Evolutionary conservation across 345 rosid species (phyloP), one percentile per base, ranked within the genome.

Genomic region (Mangifera indica): DNA sequence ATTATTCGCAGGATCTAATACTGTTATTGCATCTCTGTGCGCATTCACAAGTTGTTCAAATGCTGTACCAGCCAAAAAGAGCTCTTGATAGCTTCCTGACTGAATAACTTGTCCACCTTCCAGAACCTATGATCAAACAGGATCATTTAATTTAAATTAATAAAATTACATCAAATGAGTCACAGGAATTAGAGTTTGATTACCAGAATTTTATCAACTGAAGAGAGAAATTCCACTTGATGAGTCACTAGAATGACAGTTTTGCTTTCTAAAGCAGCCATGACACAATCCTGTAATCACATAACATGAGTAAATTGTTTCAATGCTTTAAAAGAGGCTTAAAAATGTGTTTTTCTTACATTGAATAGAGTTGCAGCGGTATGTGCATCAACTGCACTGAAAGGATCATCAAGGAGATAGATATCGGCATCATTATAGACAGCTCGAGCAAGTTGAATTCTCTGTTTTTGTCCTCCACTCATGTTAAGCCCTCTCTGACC

Each of bases 391-490:
- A 92, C 96, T 14, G 91, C 96, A 55, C 97, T 89, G 63, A 89
- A 92, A 65, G 93, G 97, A 48, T 89, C 97, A 63, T 92, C 96
- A 1, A 90, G 93, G 8, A 90, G 88, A 77, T 89, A 89, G 62
- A 88, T 84, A 74, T 90, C 92, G 11, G 92, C 93, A 44, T 90
- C 89, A 0, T 83, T 87, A 46, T 92, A 92, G 72, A 88, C 84
- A 5, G 91, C 97, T 32, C 97, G 86, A 7, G 93, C 95, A 40
- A 91, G 86, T 79, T 89, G 93, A 76, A 91, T 87, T 76, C 97
- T 82, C 77, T 89, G 95, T 74, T 88, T 91, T 83, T 91, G 97
- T 68, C 97, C 97, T 68, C 97, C 95, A n/a, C 97, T 91, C 91
- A 89, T 75, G 83, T 91, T 89, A 73, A 91, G 82, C 53, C 95